Percentiles rank a stretch among this genome's conserved stretches.
Conservation (phyloP, 148 eudicot species). For the Silene latifolia region DNA sequence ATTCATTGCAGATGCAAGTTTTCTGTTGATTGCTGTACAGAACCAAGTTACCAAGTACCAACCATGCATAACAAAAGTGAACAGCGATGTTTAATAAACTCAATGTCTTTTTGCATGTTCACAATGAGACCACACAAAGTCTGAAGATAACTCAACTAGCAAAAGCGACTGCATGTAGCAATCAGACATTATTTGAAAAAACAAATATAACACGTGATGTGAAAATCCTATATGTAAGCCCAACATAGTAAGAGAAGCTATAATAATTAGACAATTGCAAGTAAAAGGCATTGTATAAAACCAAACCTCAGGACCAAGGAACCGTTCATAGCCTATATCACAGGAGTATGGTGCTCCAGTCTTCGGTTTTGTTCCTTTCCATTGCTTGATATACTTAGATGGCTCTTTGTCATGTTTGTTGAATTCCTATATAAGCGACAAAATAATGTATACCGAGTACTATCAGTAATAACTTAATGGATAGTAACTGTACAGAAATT, state of each 20-base stretch:
- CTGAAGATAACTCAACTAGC: not conserved
- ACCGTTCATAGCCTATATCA: slow-evolving; percentile 95
- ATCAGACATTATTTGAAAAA: too few relatives aligned
- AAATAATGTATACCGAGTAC: not conserved
- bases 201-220: not conserved
- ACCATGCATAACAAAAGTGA: not conserved
- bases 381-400: slow-evolving; percentile 81
- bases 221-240: not conserved
- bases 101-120: not conserved
- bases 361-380: slow-evolving; percentile 92
- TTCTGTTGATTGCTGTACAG: too few relatives aligned
- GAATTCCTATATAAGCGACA: slow-evolving; percentile 56
- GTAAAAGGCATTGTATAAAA: slow-evolving; percentile 8
- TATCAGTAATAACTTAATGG: not conserved
- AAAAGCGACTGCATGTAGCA: too few relatives aligned
- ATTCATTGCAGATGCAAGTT: too few relatives aligned
- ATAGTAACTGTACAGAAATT: not conserved
- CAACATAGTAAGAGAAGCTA: not conserved
- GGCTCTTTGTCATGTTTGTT: slow-evolving; percentile 99
- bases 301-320: slow-evolving; percentile 97
- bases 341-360: slow-evolving; percentile 97
- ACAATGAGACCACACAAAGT: not conserved
- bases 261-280: slow-evolving; percentile 3
- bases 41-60: not conserved
- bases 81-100: not conserved